Evolutionary conservation across 2,329 filamentous ascomycete genomes (phyloP), one percentile per base, ranked within the genome.

Genomic region (Huntiella omanensis): DNA sequence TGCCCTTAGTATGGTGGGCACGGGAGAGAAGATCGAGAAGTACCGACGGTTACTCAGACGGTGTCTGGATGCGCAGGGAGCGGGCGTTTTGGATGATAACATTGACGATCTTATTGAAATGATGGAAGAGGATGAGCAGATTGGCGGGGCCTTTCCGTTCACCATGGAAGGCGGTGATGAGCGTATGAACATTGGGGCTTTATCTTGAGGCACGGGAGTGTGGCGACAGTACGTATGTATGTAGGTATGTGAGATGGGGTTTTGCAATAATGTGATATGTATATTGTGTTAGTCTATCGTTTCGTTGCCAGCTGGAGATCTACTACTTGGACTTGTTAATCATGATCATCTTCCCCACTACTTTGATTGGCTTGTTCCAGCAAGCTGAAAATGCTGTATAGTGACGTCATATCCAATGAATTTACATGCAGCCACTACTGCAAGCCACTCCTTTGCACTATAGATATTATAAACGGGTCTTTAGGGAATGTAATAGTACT

Each of bases 11-110:
- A 70, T 77, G 51, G 77, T 81, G 8, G 81, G 81, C 37, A 75
- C 79, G 34, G 76, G 78, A 33, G 79, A 83, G 58, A 77, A 77
- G 57, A 81, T 82, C 52, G 77, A 78, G 53, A 75, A 78, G 58
- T 88, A 87, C 59, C 70, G 80, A 51, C 71, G 71, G 47, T 66
- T 86, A 28, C 72, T 85, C 32, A 73, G 73, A 49, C 71, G 72
- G 50, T 83, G 81, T 49, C 64, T 86, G 22, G 77, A 78, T 19
- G 69, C 77, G 12, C 69, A 73, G 53, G 78, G 82, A 43, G 68
- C 68, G 48, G 77, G 82, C 53, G 77, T 74, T 52, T 69, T 85
- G 33, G 80, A 85, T 57, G 65, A 68, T 39, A 77, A 75, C 55
- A 60, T 77, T 43, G 70, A 75, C 55, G 71, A 67, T 49, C 61